phyloP scores from a whole-genome alignment of 208 protist species.

The Trypanosoma lewisi region DNA sequence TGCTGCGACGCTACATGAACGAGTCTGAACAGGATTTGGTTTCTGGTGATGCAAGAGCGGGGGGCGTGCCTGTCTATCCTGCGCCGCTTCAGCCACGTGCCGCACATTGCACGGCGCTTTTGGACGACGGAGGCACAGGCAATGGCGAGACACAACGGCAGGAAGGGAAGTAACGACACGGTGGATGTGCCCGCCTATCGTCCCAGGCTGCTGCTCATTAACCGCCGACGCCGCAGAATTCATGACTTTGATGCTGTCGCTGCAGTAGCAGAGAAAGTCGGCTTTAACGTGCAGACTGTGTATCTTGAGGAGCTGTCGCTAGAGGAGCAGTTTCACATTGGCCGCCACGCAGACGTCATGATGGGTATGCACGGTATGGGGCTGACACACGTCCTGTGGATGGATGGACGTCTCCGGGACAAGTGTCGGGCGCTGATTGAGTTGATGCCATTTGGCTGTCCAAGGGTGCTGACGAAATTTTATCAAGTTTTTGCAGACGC shows the following conservation, averaged over 20 bases:
- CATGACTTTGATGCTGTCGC: constrained; percentile 28
- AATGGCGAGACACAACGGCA: background rate
- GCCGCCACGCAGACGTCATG: constrained; percentile 46
- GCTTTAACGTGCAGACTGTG: constrained; percentile 44
- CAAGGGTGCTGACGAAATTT: constrained; percentile 20
- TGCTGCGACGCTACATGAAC: constrained; percentile 12
- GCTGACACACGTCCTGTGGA: constrained; percentile 40
- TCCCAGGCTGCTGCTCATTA: constrained; percentile 40
- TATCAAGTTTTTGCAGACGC: constrained; percentile 6
- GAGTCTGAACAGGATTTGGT: background rate
- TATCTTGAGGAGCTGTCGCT: constrained; percentile 23
- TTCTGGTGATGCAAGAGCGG: background rate
- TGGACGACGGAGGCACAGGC: constrained; percentile 2
- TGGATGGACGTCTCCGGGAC: constrained; percentile 32
- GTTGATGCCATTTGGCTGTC: constrained; percentile 39
- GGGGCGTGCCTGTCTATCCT: constrained; percentile 1
- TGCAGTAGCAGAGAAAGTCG: constrained; percentile 27
- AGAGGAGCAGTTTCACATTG: constrained; percentile 39
- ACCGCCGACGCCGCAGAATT: constrained; percentile 34
- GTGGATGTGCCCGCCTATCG: background rate
- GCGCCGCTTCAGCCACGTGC: constrained; percentile 3
- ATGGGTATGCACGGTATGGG: constrained; percentile 41
- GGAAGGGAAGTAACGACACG: background rate
- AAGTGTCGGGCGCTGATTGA: constrained; percentile 36
- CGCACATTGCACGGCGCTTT: constrained; percentile 12